Evolutionary conservation across 2,329 filamentous ascomycete species (phyloP), one percentile per base, ranked within the genome.

Genomic region (Ophiostoma sp.): DNA sequence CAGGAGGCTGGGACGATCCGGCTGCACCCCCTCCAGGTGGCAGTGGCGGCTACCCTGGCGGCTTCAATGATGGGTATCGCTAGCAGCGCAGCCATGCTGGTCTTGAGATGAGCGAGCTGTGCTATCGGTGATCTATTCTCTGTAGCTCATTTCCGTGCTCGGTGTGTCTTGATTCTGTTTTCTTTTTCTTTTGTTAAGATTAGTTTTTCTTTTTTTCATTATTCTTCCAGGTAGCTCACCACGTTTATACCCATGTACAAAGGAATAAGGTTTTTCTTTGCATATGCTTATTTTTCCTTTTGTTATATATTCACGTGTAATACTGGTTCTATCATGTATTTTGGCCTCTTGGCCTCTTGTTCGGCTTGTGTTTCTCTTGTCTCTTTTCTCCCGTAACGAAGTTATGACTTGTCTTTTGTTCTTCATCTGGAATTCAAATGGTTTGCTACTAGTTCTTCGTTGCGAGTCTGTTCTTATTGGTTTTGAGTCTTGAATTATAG

Each of bases 31-130:
- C 62, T 39, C 62, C 65, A 13, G 20, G 20, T 3, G 36, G n/a
- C n/a, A 17, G 17, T 13, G 64, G 64, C 3, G 36, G 64, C 3
- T 67, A 44, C 23, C 65, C 36, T 10, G 39, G 64, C 20, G 70
- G 70, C 48, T 71, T 68, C 68, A 69, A 68, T 60, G 70, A 71
- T 3, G 44, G 35, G 10, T 71, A 71, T 66, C 70, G 68, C n/a
- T 60, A 70, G 7, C 27, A 31, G 8, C 66, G 66, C 1, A 68
- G 70, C 20, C 70, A 69, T 7, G 65, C 68, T 4, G 70, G 68
- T 44, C 64, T 5, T 8, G 64, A 66, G 36, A 64, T 44, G 65
- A 67, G 65, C 10, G 68, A 62, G 27, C 23, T 44, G 23, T 23
- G 41, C 13, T 48, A 48, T 6, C 23, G 20, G 36, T 67, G 39